Percentiles rank a stretch among this genome's conserved stretches.
phyloP scores from a whole-genome alignment of 805 yeast species.

The Metschnikowia lunata region DNA sequence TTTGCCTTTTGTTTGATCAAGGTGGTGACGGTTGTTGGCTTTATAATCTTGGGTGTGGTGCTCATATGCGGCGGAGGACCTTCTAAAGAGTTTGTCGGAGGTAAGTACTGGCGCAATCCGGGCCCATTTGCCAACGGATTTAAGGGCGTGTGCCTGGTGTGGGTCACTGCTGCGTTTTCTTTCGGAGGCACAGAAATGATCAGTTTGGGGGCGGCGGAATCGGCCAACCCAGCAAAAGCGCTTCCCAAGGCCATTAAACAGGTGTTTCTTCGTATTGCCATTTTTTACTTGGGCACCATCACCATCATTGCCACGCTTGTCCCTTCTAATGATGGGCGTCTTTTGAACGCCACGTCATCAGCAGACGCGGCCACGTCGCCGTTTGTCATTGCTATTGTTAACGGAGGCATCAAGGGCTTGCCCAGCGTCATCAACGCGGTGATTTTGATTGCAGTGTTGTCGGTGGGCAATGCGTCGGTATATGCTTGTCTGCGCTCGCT shows the following conservation, averaged over 20 bases:
- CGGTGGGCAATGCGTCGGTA: conserved; percentile 42
- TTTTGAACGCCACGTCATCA: conserved; percentile 20
- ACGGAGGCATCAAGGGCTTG: conserved; percentile 37
- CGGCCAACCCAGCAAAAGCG: conserved; percentile 34
- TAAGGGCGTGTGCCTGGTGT: conserved; percentile 38
- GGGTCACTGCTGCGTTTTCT: conserved; percentile 39
- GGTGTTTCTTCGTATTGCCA: conserved; percentile 39
- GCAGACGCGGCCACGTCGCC: conserved; percentile 38
- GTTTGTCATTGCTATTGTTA: conserved; percentile 39
- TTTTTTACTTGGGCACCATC: conserved; percentile 39
- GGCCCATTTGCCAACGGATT: conserved; percentile 35
- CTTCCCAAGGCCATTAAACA: conserved; percentile 41
- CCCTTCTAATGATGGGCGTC: conserved; percentile 24
- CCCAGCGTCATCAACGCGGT: conserved; percentile 42
- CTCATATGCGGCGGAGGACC: conserved; percentile 47
- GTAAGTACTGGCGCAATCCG: conserved; percentile 34
- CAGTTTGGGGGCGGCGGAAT: conserved; percentile 37
- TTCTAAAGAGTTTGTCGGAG: conserved; percentile 36
- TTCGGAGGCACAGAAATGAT: conserved; percentile 42
- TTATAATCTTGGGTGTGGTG: conserved; percentile 52
- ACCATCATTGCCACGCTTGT: conserved; percentile 39
- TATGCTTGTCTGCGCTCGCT: conserved; percentile 41
- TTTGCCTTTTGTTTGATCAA: conserved; percentile 64
- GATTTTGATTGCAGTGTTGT: conserved; percentile 35
- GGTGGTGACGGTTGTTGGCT: conserved; percentile 57